Evolutionary conservation across 371 early-diverging fungal species (phyloP).

Genomic region (Mortierella sp.): DNA sequence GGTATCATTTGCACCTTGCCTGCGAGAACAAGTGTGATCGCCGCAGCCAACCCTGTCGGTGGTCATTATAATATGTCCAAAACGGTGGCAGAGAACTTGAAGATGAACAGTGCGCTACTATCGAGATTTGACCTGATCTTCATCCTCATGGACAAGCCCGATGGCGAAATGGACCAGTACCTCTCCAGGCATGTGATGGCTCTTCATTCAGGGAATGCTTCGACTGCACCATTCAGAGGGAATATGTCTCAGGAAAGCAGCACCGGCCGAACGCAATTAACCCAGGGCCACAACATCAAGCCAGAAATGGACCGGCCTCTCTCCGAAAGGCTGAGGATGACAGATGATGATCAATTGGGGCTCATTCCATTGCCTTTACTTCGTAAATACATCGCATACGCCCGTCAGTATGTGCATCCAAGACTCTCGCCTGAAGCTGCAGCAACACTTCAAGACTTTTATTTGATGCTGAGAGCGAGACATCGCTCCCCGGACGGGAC

Average conservation of each 20-base stretch:
- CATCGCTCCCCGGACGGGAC: constrained; percentile 75
- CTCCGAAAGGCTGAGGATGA: constrained; percentile 58
- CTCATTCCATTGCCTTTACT: constrained; percentile 67
- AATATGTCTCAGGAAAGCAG: constrained; percentile 15
- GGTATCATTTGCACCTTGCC: constrained; percentile 99
- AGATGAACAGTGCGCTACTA: constrained; percentile 87
- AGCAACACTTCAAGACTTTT: constrained; percentile 74
- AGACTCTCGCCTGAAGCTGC: constrained; percentile 66
- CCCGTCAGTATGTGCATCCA: constrained; percentile 82
- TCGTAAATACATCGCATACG: constrained; percentile 84
- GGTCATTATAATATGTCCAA: constrained; percentile 91
- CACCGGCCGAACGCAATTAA: constrained; percentile 1
- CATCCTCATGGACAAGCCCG: constrained; percentile 92
- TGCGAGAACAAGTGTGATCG: constrained; percentile 94
- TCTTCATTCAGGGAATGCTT: constrained; percentile 88
- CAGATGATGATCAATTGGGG: constrained; percentile 60
- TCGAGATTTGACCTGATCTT: constrained; percentile 98
- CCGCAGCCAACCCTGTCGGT: constrained; percentile 99
- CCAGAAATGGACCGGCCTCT: constrained; percentile 65
- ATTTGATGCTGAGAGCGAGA: constrained; percentile 76
- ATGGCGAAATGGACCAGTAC: constrained; percentile 83
- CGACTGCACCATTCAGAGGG: constrained; percentile 68
- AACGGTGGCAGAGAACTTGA: constrained; percentile 79
- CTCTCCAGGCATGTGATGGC: constrained; percentile 92
- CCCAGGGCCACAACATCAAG: constrained; percentile 57